Evolutionary conservation across 768 basidiomycete genomes (phyloP), one percentile per base, ranked within the genome.

Genomic region (Rhodotorula babjevae): DNA sequence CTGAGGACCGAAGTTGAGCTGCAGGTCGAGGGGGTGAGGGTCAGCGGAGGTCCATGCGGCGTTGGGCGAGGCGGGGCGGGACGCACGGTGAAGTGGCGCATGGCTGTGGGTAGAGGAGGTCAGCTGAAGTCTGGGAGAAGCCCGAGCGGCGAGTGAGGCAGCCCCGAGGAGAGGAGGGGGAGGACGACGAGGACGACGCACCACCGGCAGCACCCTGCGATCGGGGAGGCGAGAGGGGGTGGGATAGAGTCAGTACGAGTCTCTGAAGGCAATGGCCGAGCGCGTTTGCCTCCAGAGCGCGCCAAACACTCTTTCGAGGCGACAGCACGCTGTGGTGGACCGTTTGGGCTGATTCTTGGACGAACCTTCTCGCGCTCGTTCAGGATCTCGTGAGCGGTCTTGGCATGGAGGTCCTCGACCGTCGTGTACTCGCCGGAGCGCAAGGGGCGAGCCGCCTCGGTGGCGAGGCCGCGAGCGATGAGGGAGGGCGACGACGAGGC

Each of bases 391-490:
- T 87, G 82, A 1, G 92, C 90, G 70, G 85, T 83, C 84, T 93
- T 84, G 52, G 87, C 87, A 74, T 93, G 91, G 67, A 93, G 81
- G 82, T 92, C 92, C 81, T 93, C 92, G 61, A 91, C 90, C 23
- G 87, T 84, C 14, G 73, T 33, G 65, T 72, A 65, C 33, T 61
- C 42, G 25, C 33, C 27, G 6, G 25, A 25, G 42, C 6, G 67
- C 25, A 47, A n/a, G 27, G 46, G 61, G 50, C 11, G 49, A 9
- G 53, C 52, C 0, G 71, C 69, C 42, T 71, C 69, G 21, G 76
- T 73, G 5, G 76, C 69, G 18, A 57, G 31, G 56, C 8, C 31
- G 56, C 33, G 63, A 44, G 25, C 56, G 61, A 56, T 9, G 68
- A 16, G 31, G n/a, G 46, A 5, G 21, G 55, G 36, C 4, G 10